Evolutionary conservation across 306 rosid genomes (phyloP).

Genomic region (Spatholobus suberectus): DNA sequence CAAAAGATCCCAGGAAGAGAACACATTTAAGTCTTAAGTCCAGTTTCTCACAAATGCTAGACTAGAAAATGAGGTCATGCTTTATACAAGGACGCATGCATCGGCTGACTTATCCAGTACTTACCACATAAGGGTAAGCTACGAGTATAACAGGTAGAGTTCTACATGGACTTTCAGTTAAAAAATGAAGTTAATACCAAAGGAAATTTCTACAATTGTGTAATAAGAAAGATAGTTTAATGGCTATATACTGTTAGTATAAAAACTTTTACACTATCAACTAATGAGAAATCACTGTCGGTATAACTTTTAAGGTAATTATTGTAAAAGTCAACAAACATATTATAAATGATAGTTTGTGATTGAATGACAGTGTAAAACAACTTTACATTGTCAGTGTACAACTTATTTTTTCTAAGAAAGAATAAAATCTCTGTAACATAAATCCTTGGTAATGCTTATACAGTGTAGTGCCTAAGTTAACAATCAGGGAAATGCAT

Average conservation of each 20-base stretch:
- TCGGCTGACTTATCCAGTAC: background rate
- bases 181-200: background rate
- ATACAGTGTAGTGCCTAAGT: background rate
- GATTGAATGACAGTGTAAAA: too few species aligned
- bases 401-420: too few species aligned
- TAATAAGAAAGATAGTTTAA: background rate
- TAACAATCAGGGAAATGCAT: background rate
- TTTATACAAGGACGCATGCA: background rate
- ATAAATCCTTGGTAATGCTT: too few species aligned
- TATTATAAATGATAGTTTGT: too few species aligned
- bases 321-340: too few species aligned
- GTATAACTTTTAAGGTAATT: too few species aligned
- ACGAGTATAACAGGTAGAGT: too few species aligned
- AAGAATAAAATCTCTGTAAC: background rate
- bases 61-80: background rate
- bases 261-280: too few species aligned
- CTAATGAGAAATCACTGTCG: too few species aligned
- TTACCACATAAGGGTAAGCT: too few species aligned
- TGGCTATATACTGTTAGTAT: too few species aligned
- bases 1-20: background rate
- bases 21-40: background rate
- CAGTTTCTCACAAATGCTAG: constrained; percentile 1
- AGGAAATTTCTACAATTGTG: background rate
- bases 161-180: background rate
- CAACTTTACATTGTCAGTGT: too few species aligned